Evolutionary conservation across 352 stramenopile species (phyloP).

Genomic region (Globisporangium carolinianum): DNA sequence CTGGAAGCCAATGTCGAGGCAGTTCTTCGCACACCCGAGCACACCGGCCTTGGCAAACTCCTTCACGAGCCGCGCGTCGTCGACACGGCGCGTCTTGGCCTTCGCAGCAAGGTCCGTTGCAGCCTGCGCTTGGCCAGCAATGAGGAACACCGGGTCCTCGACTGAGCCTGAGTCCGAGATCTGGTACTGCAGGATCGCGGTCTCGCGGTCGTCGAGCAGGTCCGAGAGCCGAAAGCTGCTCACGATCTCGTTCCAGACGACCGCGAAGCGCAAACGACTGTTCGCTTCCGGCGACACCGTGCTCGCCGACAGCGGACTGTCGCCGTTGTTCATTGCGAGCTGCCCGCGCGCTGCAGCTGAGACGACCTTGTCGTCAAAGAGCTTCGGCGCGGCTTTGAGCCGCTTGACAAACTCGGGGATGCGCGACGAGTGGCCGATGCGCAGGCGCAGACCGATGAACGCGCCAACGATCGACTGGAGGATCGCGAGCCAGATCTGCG

Average conservation of each 20-base stretch:
- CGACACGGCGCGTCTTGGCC: conserved; percentile 45
- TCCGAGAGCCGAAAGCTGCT: conserved; percentile 86
- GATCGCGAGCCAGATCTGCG: conserved; percentile 85
- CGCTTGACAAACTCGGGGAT: conserved; percentile 71
- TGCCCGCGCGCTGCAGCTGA: conserved; percentile 61
- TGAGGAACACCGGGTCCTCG: conserved; percentile 83
- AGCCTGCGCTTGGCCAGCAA: conserved; percentile 70
- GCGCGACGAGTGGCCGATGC: conserved; percentile 75
- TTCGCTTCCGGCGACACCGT: conserved; percentile 62
- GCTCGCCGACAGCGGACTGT: conserved; percentile 46
- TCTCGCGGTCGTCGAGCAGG: conserved; percentile 82
- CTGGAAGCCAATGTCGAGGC: conserved; percentile 72
- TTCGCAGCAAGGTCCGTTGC: conserved; percentile 59
- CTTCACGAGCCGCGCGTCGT: conserved; percentile 57
- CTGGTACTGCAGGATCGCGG: conserved; percentile 85
- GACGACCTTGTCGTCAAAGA: conserved; percentile 81
- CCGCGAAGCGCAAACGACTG: conserved; percentile 74
- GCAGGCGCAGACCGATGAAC: conserved; percentile 68
- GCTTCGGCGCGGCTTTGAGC: conserved; percentile 44
- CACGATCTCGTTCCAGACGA: conserved; percentile 88
- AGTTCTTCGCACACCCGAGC: conserved; percentile 67
- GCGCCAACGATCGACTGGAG: conserved; percentile 71
- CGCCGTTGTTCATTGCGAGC: conserved; percentile 39
- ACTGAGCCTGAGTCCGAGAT: conserved; percentile 76
- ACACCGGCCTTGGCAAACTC: conserved; percentile 73